Conservation (phyloP, 148 eudicot species). For the Nyssa sinensis region DNA sequence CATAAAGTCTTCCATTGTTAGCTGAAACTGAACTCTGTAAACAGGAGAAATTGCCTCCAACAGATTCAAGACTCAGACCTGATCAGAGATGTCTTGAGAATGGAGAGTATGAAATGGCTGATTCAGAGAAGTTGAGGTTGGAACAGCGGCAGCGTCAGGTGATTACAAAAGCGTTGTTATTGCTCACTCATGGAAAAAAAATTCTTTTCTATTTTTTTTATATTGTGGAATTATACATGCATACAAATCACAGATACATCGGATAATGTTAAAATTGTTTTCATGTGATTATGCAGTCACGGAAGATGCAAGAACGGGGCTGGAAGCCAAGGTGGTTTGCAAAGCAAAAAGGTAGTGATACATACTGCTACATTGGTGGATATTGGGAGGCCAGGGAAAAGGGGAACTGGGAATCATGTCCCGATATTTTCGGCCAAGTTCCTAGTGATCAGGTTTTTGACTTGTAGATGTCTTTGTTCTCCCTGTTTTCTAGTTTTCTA, state of each 20-base stretch:
- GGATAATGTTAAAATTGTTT: too few relatives aligned
- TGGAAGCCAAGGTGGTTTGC: slow-evolving; percentile 37
- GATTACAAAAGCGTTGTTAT: too few relatives aligned
- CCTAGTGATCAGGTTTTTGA: slow-evolving; percentile 12
- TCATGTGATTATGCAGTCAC: slow-evolving; percentile 17
- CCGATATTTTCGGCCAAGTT: slow-evolving; percentile 26
- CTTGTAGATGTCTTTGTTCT: not conserved
- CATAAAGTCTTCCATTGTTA: not conserved
- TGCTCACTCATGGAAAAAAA: too few relatives aligned
- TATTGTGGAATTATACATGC: too few relatives aligned
- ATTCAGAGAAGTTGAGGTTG: slow-evolving; percentile 28
- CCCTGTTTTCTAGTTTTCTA: not conserved
- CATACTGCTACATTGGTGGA: slow-evolving; percentile 25
- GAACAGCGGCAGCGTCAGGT: slow-evolving; percentile 37
- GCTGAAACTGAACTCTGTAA: not conserved
- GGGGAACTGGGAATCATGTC: slow-evolving; percentile 35
- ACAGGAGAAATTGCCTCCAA: slow-evolving; percentile 37
- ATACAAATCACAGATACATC: too few relatives aligned
- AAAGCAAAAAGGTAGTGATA: slow-evolving; percentile 11
- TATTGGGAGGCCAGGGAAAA: slow-evolving; percentile 34
- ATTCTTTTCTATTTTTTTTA: too few relatives aligned
- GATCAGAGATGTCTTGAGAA: slow-evolving; percentile 35
- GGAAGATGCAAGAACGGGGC: slow-evolving; percentile 34
- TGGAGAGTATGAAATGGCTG: slow-evolving; percentile 29
- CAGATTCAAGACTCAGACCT: slow-evolving; percentile 37